A percentile compares a stretch with the other conserved stretches of the same genome.
Conservation (phyloP, 345 rosid species). For the Populus euphratica region DNA sequence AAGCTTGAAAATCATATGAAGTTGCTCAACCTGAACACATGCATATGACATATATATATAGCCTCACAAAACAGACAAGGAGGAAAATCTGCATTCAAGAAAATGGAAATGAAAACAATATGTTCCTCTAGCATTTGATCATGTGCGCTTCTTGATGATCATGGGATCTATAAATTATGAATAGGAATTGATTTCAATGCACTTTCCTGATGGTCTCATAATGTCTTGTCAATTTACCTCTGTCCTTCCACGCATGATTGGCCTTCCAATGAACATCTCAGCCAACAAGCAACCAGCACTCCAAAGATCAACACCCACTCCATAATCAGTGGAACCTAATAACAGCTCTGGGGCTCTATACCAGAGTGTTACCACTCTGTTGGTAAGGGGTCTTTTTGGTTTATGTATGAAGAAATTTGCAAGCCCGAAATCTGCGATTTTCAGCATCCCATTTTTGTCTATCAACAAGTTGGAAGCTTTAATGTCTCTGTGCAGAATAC, state of each 20-base stretch:
- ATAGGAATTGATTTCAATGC: neutral
- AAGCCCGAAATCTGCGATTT: conserved; percentile 85
- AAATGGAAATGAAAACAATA: neutral
- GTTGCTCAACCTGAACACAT: conserved; percentile 69
- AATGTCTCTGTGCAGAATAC: conserved; percentile 79
- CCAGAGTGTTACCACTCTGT: conserved; percentile 88
- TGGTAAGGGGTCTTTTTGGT: conserved; percentile 55
- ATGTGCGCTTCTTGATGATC: neutral
- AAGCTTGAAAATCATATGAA: conserved; percentile 82
- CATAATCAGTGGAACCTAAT: conserved; percentile 73
- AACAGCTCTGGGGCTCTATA: conserved; percentile 87
- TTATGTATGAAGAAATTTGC: conserved; percentile 56
- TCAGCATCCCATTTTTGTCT: conserved; percentile 59
- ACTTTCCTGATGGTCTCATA: neutral
- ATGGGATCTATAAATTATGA: neutral
- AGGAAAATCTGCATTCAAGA: neutral
- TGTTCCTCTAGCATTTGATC: neutral
- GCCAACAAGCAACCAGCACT: conserved; percentile 82
- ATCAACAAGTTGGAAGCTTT: conserved; percentile 75
- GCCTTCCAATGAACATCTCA: conserved; percentile 75
- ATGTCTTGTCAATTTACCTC: conserved; percentile 41
- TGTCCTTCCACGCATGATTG: conserved; percentile 86
- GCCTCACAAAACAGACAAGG: too few species aligned
- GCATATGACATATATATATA: too few species aligned
- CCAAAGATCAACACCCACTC: conserved; percentile 84